These are phyloP conservation scores for Tolypocladium sp. DNA, from an alignment of 2,329 filamentous ascomycete species.

Conservation along the genomic window DNA sequence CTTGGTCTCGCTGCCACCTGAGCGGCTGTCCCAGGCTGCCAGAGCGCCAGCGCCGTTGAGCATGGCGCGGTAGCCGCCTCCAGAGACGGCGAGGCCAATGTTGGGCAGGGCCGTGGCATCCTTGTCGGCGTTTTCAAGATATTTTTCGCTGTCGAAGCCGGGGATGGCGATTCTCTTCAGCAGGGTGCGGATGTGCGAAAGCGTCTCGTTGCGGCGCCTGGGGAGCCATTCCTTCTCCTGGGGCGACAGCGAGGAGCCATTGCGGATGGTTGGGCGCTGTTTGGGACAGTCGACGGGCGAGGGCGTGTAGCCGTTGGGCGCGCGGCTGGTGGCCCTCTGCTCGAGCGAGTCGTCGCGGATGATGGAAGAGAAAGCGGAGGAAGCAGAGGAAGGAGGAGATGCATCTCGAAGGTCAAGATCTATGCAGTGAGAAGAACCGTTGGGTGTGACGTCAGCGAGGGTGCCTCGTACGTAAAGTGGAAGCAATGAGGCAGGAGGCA, in stretches of 20 bases:
- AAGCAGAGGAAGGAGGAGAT: background rate
- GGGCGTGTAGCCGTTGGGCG: constrained; percentile 58
- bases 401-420: constrained; percentile 4
- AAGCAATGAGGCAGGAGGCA: background rate
- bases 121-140: constrained; percentile 41
- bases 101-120: constrained; percentile 32
- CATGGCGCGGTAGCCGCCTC: constrained; percentile 81
- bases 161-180: constrained; percentile 63
- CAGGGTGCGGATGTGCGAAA: constrained; percentile 66
- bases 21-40: constrained; percentile 70
- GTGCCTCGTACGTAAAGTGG: background rate
- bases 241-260: constrained; percentile 46
- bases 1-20: constrained; percentile 29
- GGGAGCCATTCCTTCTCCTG: constrained; percentile 69
- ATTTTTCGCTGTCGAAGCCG: constrained; percentile 67
- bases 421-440: background rate
- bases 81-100: constrained; percentile 70
- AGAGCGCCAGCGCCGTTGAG: constrained; percentile 74
- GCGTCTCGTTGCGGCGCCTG: constrained; percentile 61
- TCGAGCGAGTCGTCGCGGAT: constrained; percentile 7
- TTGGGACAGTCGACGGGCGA: constrained; percentile 58
- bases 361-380: background rate
- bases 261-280: constrained; percentile 61
- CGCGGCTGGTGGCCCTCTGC: constrained; percentile 18
- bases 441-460: background rate